Base-by-base conservation (phyloP, 2,329 filamentous ascomycete genomes). In the Apiospora hydei region DNA sequence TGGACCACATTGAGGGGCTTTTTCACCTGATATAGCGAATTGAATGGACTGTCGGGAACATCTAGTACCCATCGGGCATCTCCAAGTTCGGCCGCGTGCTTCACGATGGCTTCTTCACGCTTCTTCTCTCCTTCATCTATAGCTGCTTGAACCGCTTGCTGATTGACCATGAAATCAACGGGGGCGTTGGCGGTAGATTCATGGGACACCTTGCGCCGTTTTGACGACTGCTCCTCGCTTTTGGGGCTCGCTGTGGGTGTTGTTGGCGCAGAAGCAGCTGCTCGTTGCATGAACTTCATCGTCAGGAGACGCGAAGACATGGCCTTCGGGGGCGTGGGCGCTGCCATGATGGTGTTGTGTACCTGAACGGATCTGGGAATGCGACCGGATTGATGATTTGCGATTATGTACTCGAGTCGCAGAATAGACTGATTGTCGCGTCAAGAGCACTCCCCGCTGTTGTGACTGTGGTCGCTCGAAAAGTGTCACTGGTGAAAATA, bases 231-330 rank as follows among this genome's bases (percentile, higher is more conserved):
- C 24, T 87, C 84, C 26, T 88, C 86, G 69, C 72, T 83, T 78
- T 72, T 85, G 79, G 74, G 88, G 81, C 73, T 84, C 70, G 77
- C 77, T 72, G 86, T 82, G 4, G 41, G 41, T 68, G 66, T 34
- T 18, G 85, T 84, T 24, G 84, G 80, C 69, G 82, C 79, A 30
- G 69, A 70, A 24, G 69, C 53, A 46, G 69, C 69, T 8, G 93
- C 93, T 78, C 95, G 90, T 86, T 97, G 95, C 95, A 98, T 98
- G 81, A 98, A 98, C 85, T 97, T 97, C 95, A 98, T 98, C 49
- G 93, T 95, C 79, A 97, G 87, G 67, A 98, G 91, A 76, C 95
- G 91, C 72, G 93, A 95, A 74, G 95, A 98, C 91, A 97, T 95
- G 66, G 87, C 88, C 82, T 92, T 93, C 14, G 68, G 68, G 30